Conservation (phyloP, 2,329 filamentous ascomycete species). For the Neofusicoccum kwambonambiense region DNA sequence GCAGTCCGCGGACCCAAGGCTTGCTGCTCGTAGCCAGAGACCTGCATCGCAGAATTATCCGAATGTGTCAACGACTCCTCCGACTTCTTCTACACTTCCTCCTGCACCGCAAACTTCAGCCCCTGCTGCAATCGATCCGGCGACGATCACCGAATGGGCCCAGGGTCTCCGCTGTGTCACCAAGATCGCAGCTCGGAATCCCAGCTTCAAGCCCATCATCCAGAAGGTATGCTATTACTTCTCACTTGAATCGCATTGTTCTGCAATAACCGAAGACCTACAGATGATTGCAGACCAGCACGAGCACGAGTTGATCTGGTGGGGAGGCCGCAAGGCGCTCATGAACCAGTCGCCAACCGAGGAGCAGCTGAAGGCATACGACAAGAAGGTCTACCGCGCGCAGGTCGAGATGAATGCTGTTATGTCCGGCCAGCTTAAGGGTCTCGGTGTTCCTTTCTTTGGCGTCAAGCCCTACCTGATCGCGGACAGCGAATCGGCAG, state of each 20-base stretch:
- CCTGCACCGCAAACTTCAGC: not conserved
- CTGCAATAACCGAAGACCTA: not conserved
- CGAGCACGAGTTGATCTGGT: conserved; percentile 61
- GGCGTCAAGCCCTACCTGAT: conserved; percentile 49
- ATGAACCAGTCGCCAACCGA: not conserved
- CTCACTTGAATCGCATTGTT: conserved; percentile 20
- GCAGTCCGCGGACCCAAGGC: not conserved
- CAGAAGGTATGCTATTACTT: conserved; percentile 35
- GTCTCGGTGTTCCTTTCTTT: conserved; percentile 62
- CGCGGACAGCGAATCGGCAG: conserved; percentile 26
- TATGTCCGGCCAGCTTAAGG: conserved; percentile 56
- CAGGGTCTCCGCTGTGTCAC: conserved; percentile 47
- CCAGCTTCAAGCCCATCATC: conserved; percentile 40
- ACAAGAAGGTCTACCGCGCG: conserved; percentile 62
- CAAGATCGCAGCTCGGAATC: conserved; percentile 47
- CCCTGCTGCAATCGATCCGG: conserved; percentile 41
- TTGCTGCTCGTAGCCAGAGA: not conserved
- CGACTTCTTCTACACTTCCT: not conserved
- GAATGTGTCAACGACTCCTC: not conserved
- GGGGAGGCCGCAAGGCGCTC: conserved; percentile 19
- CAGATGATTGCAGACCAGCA: conserved; percentile 64
- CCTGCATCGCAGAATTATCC: not conserved
- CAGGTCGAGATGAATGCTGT: conserved; percentile 59
- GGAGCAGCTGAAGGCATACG: conserved; percentile 58
- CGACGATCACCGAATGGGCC: conserved; percentile 50